These are phyloP conservation scores for Immersiella caudata DNA, from an alignment of 495 filamentous ascomycete genomes.

Conservation along the genomic window DNA sequence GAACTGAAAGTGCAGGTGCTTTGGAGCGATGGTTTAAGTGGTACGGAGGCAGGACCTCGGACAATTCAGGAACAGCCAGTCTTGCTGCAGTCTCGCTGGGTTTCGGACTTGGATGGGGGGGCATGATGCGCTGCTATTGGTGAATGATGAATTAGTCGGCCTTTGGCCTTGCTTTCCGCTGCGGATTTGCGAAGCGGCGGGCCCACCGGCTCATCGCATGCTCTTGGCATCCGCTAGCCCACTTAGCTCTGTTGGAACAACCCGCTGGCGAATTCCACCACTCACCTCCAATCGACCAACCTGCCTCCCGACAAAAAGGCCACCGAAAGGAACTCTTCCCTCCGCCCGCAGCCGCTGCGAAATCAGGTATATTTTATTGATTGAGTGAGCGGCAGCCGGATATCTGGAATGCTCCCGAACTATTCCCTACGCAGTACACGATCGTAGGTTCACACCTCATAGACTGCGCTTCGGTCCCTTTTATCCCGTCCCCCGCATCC, in stretches of 20 bases:
- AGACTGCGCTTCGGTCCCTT: background rate
- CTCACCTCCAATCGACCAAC: background rate
- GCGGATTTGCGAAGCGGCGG: constrained; percentile 17
- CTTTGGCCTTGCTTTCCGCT: constrained; percentile 16
- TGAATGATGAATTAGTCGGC: constrained; percentile 9
- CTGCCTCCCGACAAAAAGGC: background rate
- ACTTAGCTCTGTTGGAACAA: background rate
- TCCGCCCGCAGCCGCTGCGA: constrained; percentile 2
- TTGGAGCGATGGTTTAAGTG: constrained; percentile 6
- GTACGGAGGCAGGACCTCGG: constrained; percentile 25
- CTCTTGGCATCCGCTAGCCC: background rate
- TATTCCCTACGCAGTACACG: background rate
- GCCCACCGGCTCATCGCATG: constrained; percentile 2
- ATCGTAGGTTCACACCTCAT: background rate
- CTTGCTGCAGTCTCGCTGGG: constrained; percentile 21
- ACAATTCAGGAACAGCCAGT: constrained; percentile 36
- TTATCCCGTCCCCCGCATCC: background rate
- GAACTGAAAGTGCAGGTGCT: constrained; percentile 15
- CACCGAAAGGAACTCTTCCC: constrained; percentile 5
- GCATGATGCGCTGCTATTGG: constrained; percentile 26
- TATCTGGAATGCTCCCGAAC: background rate
- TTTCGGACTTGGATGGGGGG: constrained; percentile 37
- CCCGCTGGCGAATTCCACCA: background rate
- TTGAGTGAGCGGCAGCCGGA: constrained; percentile 10
- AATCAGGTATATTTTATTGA: background rate